phyloP scores from a whole-genome alignment of 306 rosid species.

The Fragaria nilgerrensis region DNA sequence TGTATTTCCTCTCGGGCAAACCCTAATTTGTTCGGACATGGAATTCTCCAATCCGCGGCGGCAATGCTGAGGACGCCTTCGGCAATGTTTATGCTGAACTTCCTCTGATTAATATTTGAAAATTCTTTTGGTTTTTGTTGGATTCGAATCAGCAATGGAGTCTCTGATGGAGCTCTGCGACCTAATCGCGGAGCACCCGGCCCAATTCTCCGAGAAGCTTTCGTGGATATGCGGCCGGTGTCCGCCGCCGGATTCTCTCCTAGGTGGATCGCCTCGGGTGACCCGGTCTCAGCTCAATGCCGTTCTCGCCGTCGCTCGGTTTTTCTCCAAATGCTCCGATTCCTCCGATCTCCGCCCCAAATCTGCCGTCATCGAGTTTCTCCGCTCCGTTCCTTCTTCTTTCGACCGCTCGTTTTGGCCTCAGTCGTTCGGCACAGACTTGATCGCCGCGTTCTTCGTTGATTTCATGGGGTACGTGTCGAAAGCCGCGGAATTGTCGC shows the following conservation, averaged over 20 bases:
- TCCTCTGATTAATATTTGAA: too few relatives aligned
- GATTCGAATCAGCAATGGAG: slow-evolving; percentile 50
- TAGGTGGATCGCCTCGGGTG: slow-evolving; percentile 73
- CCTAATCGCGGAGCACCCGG: slow-evolving; percentile 77
- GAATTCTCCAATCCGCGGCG: slow-evolving; percentile 15
- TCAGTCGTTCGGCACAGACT: slow-evolving; percentile 53
- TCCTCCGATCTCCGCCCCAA: slow-evolving; percentile 71
- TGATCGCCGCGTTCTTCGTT: slow-evolving; percentile 55
- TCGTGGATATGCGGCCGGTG: slow-evolving; percentile 84
- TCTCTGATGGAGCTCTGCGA: slow-evolving; percentile 92
- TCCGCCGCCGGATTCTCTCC: slow-evolving; percentile 65
- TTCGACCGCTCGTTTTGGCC: slow-evolving; percentile 80
- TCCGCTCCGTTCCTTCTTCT: slow-evolving; percentile 66
- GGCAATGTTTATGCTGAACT: slow-evolving; percentile 4
- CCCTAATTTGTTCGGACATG: slow-evolving; percentile 21
- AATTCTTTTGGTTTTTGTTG: slow-evolving; percentile 5
- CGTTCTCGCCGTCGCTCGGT: slow-evolving; percentile 74
- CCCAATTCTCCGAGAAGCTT: slow-evolving; percentile 67
- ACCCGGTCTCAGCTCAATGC: slow-evolving; percentile 94
- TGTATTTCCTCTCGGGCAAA: neutral
- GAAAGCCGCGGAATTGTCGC: slow-evolving; percentile 61
- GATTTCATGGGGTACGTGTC: slow-evolving; percentile 59
- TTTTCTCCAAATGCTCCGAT: slow-evolving; percentile 69
- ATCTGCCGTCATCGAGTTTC: slow-evolving; percentile 63
- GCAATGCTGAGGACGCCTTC: neutral